Evolutionary conservation across 805 yeast genomes (phyloP), one percentile per base, ranked within the genome.

Genomic region (Lachancea nothofagi): DNA sequence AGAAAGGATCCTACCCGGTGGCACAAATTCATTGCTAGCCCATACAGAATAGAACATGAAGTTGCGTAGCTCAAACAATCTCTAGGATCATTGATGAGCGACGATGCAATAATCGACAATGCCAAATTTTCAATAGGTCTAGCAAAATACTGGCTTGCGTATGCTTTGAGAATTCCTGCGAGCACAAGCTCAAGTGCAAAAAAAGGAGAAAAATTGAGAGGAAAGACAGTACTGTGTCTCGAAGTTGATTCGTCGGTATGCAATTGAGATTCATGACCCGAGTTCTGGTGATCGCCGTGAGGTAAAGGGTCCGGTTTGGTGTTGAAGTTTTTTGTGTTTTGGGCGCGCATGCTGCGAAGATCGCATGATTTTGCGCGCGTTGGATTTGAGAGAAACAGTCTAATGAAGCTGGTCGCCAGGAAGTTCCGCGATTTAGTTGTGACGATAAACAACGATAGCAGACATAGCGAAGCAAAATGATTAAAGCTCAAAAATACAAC

Each of bases 401-500:
- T 44, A 31, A 57, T 54, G 30, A 59, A 53, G 15, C 49, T 41
- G 23, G 55, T 49, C 6, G 65, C 48, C 37, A 59, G 36, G 29
- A 59, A 55, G 38, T 55, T 44, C 31, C 53, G 46, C 20, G 50
- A 56, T 23, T 47, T 48, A 1, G 57, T 51, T 13, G 61, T 55
- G 24, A 57, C 26, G 10, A 58, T 49, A 40, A 55, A 60, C 5
- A 51, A 40, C 4, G 49, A 24, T 18, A 55, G 38, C 13, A 60
- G 40, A 36, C 59, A 44, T 30, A 57, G 24, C 5, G 59, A 45
- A 7, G 50, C 48, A 38, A 53, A 47, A 33, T 59, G 61, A 29
- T 57, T 57, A 28, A 60, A 55, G 34, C 58, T 56, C 34, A 57
- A 43, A 36, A 60, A 54, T n/a, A 60, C 56, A 6, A 58, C 43